Percentiles rank a stretch among this genome's conserved stretches.
Evolutionary conservation across 225 moss, liverwort and hornwort species (phyloP).

Genomic region (Physcomitrellopsis africana): DNA sequence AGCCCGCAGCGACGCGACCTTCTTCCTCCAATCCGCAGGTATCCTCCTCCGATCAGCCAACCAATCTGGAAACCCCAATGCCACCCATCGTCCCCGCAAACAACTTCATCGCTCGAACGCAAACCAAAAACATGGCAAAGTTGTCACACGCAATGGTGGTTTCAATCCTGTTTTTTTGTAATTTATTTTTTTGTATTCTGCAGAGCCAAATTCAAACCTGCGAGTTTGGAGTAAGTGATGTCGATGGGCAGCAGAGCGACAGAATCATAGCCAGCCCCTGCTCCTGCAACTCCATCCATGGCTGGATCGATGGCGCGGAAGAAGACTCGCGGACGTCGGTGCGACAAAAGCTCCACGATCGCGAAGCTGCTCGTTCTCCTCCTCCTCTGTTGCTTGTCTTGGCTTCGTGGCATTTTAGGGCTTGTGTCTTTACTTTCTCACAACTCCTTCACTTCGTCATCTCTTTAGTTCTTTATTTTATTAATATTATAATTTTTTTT

Average conservation of each 20-base stretch:
- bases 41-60: conserved; percentile 89
- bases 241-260: conserved; percentile 79
- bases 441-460: too few species aligned
- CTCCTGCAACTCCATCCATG: conserved; percentile 38
- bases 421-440: too few species aligned
- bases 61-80: conserved; percentile 68
- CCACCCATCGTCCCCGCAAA: background rate
- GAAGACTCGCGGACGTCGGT: too few species aligned
- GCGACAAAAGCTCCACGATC: too few species aligned
- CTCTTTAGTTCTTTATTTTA: too few species aligned
- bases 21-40: conserved; percentile 90
- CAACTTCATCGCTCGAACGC: background rate
- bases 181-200: background rate
- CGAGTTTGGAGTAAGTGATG: conserved; percentile 90
- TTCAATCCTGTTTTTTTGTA: background rate
- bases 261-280: conserved; percentile 35
- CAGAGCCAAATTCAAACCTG: conserved; percentile 45
- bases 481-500: too few species aligned
- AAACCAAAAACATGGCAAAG: background rate
- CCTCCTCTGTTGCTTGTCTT: too few species aligned
- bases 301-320: too few species aligned
- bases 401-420: too few species aligned
- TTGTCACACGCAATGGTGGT: background rate
- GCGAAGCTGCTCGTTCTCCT: too few species aligned
- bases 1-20: conserved; percentile 71